These are phyloP conservation scores for Phialophora verrucosa DNA, from an alignment of 2,329 filamentous ascomycete genomes.

Conservation along the genomic window DNA sequence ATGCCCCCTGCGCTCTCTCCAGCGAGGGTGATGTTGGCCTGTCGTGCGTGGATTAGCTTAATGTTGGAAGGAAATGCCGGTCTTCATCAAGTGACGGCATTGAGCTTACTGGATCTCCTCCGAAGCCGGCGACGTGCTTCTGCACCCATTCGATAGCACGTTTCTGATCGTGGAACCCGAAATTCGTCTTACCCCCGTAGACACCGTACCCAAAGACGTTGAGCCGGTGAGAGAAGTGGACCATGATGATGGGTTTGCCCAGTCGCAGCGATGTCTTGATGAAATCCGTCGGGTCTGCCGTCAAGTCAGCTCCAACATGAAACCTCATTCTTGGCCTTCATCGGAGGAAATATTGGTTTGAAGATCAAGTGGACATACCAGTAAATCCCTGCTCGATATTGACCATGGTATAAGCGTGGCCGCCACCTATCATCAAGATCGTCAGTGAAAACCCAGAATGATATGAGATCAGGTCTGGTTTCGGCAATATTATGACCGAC, in stretches of 20 bases:
- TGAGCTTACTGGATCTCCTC: slow-evolving; percentile 48
- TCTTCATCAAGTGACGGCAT: too few species aligned
- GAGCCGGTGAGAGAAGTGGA: slow-evolving; percentile 5
- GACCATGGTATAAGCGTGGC: slow-evolving; percentile 13
- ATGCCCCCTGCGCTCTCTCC: slow-evolving; percentile 9
- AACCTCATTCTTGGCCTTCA: too few species aligned
- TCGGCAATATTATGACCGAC: too few species aligned
- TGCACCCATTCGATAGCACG: slow-evolving; percentile 48
- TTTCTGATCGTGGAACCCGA: slow-evolving; percentile 46
- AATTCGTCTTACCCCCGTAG: slow-evolving; percentile 4
- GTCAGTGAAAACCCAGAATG: too few species aligned
- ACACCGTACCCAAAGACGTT: slow-evolving; percentile 6
- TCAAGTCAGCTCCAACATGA: too few species aligned
- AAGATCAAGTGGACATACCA: too few species aligned
- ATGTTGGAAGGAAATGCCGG: too few species aligned
- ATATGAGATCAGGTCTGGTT: too few species aligned
- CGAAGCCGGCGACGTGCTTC: slow-evolving; percentile 48
- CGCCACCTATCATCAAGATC: slow-evolving; percentile 4
- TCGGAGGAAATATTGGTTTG: too few species aligned
- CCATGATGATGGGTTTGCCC: background rate
- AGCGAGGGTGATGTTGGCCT: slow-evolving; percentile 8
- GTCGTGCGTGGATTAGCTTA: too few species aligned
- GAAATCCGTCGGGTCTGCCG: slow-evolving; percentile 3
- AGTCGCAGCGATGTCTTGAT: slow-evolving; percentile 1
- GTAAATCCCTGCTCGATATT: slow-evolving; percentile 11